A percentile compares a stretch with the other conserved stretches of the same genome.
Conservation (phyloP, 148 eudicot species). For the Simmondsia chinensis region DNA sequence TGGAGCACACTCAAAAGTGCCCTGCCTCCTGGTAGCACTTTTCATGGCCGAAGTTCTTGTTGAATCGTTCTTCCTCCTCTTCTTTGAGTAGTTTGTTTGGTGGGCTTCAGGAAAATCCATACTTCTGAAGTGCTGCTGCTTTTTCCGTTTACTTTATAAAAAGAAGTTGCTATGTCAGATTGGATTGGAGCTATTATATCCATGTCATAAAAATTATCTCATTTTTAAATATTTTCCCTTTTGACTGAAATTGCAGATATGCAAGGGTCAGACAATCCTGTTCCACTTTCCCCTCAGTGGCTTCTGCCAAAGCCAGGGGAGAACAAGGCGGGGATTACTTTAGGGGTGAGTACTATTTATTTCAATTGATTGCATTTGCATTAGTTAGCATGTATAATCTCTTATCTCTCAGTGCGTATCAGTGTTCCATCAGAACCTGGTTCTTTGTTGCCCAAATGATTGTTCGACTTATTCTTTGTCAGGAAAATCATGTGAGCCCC, state of each 20-base stretch:
- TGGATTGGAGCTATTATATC: background rate
- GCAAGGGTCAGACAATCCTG: constrained; percentile 54
- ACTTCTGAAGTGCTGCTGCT: background rate
- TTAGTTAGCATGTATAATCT: too few relatives aligned
- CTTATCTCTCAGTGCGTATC: too few relatives aligned
- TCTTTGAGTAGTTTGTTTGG: background rate
- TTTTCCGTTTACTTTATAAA: background rate
- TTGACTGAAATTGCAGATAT: constrained; percentile 39
- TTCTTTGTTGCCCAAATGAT: background rate
- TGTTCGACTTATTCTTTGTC: constrained; percentile 10
- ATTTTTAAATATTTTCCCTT: background rate
- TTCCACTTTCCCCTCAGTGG: constrained; percentile 99
- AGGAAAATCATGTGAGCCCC: constrained; percentile 57
- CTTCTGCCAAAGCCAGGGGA: constrained; percentile 85
- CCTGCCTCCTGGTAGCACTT: too few relatives aligned
- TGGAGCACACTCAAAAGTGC: too few relatives aligned
- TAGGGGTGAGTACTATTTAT: constrained; percentile 49
- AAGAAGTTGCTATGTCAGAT: background rate
- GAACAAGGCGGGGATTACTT: constrained; percentile 47
- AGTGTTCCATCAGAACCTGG: background rate
- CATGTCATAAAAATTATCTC: background rate
- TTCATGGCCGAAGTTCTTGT: too few relatives aligned
- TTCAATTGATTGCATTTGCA: too few relatives aligned
- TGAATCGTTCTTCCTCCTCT: too few relatives aligned
- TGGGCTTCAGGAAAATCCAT: background rate